Percentiles rank a stretch among this genome's conserved stretches.
These are phyloP conservation scores for Auriscalpium microsporum DNA, from an alignment of 768 basidiomycete genomes.

Conservation along the genomic window DNA sequence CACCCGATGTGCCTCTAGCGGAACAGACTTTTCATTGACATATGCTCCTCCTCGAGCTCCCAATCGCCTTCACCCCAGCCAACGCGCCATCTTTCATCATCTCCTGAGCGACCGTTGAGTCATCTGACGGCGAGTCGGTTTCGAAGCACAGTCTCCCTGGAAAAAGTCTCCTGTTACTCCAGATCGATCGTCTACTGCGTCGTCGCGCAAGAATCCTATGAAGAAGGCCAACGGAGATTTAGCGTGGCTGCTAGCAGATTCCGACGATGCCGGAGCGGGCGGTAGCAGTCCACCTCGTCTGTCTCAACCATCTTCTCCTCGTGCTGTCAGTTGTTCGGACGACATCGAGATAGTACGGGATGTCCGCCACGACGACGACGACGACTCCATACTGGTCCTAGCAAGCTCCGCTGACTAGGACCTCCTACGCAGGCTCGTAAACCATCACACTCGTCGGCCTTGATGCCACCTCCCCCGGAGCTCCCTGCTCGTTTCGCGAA, in stretches of 20 bases:
- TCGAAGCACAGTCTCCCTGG: background rate
- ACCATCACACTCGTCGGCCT: background rate
- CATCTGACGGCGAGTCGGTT: background rate
- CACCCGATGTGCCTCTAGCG: slow-evolving; percentile 3
- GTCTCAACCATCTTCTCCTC: background rate
- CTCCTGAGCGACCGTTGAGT: background rate
- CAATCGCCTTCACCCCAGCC: background rate
- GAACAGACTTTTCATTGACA: slow-evolving; percentile 9
- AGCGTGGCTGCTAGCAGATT: slow-evolving; percentile 14
- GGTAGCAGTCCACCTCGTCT: slow-evolving; percentile 1
- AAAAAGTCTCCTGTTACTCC: background rate
- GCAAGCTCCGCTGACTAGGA: background rate
- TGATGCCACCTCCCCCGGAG: slow-evolving; percentile 27
- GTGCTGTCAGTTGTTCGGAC: background rate
- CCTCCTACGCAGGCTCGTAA: background rate
- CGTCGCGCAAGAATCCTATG: background rate
- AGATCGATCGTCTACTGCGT: background rate
- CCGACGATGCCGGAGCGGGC: slow-evolving; percentile 3
- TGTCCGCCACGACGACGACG: background rate
- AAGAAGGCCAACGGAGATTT: slow-evolving; percentile 6
- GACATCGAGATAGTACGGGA: slow-evolving; percentile 8
- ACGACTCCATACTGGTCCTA: background rate
- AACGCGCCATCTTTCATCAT: background rate
- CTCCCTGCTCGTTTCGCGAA: slow-evolving; percentile 25
- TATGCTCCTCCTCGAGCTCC: slow-evolving; percentile 12